Percentiles rank a stretch among this genome's conserved stretches.
Conservation (phyloP, 176 grass and related monocot species). For the Dactylis glomerata region DNA sequence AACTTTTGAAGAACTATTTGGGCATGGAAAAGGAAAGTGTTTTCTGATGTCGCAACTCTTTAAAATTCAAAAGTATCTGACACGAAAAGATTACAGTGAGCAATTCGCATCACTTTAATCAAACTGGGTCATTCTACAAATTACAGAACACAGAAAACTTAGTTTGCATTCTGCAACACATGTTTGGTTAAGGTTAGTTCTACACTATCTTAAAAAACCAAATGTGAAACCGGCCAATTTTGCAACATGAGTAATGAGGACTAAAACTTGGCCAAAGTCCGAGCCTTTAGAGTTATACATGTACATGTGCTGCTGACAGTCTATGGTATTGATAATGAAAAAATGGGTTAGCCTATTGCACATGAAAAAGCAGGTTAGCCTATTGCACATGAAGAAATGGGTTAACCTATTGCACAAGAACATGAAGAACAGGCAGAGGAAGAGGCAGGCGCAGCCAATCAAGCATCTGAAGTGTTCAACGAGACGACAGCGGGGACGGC, state of each 20-base stretch:
- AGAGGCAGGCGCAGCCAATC: no score
- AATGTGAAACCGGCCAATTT: neutral
- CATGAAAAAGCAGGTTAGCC: no score
- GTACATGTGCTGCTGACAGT: constrained; percentile 24
- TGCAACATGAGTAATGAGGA: neutral
- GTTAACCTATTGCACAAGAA: no score
- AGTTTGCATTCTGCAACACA: constrained; percentile 36
- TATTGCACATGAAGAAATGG: no score
- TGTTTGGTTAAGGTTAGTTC: neutral
- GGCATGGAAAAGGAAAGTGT: constrained; percentile 28
- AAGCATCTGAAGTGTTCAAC: no score
- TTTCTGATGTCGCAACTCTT: neutral
- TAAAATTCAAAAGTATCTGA: neutral
- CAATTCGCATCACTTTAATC: constrained; percentile 14
- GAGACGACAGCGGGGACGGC: no score
- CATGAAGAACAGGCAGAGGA: no score
- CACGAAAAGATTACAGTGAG: neutral
- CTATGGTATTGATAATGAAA: neutral
- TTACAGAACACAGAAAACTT: constrained; percentile 7
- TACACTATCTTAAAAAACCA: constrained; percentile 20
- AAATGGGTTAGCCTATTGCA: no score
- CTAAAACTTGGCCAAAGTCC: constrained; percentile 2
- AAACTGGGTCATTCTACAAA: constrained; percentile 17
- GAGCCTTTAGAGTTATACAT: constrained; percentile 28
- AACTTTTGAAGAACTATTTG: constrained; percentile 32